Percentiles rank a stretch among this genome's conserved stretches.
These are phyloP conservation scores for Amoebophrya sp. DNA, from an alignment of 169 alveolate species.

Conservation along the genomic window DNA sequence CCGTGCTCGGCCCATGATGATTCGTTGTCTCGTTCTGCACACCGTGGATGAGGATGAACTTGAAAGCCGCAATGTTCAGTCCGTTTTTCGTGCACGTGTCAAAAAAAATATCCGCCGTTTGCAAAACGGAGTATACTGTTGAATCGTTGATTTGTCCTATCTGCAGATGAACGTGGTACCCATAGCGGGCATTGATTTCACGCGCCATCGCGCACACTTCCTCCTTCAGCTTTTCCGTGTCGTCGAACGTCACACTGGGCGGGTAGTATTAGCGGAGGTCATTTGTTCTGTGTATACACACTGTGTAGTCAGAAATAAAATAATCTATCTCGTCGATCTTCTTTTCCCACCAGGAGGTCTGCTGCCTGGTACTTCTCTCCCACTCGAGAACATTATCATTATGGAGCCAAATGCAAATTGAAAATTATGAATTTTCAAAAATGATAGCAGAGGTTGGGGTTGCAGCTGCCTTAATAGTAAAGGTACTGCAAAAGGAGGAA, in stretches of 20 bases:
- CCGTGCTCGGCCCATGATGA: not conserved
- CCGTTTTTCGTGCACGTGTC: conserved; percentile 66
- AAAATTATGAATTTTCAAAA: too few species aligned
- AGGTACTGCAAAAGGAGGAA: not conserved
- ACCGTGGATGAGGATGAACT: conserved; percentile 48
- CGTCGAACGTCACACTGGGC: not conserved
- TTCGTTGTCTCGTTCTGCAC: not conserved
- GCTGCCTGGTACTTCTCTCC: too few species aligned
- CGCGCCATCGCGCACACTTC: not conserved
- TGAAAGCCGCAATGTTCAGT: conserved; percentile 53
- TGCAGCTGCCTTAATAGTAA: too few species aligned
- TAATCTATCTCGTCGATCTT: too few species aligned
- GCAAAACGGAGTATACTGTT: conserved; percentile 46
- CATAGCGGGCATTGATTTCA: not conserved
- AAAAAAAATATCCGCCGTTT: conserved; percentile 58
- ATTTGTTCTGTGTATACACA: too few species aligned
- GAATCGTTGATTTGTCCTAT: conserved; percentile 26
- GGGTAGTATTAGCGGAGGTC: too few species aligned
- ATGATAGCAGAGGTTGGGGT: too few species aligned
- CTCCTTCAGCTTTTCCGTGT: not conserved
- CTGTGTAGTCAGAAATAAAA: too few species aligned
- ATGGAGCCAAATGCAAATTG: too few species aligned
- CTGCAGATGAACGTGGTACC: conserved; percentile 12
- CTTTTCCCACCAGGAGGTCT: too few species aligned
- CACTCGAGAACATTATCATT: too few species aligned